Evolutionary conservation across 1,284 basidiomycete species (phyloP), one percentile per base, ranked within the genome.

Genomic region (Puccinia polysora): DNA sequence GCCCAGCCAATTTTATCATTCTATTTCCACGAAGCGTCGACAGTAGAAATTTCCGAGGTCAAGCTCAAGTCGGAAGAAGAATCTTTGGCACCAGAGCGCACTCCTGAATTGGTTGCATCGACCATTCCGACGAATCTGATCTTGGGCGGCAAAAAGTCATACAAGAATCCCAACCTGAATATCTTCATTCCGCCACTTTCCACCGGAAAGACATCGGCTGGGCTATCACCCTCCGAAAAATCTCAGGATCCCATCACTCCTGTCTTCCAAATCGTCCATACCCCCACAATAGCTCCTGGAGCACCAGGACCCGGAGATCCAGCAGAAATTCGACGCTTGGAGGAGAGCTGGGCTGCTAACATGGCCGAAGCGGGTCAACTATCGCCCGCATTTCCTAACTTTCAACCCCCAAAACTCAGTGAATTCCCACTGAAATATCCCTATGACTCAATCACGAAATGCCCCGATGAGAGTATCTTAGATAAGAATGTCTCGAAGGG

Each of bases 121-220:
- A 32, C 65, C 25, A 38, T 55, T 12, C 50, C 43, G 5, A n/a
- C 28, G 34, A 65, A 1, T 23, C 45, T 53, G 25, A 20, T 36
- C 4, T 38, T 55, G 5, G 18, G 18, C 23, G 32, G 23, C 20
- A 49, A 49, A 34, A 70, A 40, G 34, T 36, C 40, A n/a, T 43
- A 60, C 58, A 70, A 70, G 43, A 70, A 70, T 53, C 67, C 55
- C 18, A 59, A 59, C n/a, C 49, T 70, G 14, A 70, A 59, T 49
- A 70, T 70, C 25, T 70, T 56, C 7, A 70, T 70, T 45, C 67
- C 67, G 4, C 67, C 67, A 14, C 15, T 70, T 12, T 23, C 55
- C 20, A 40, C 67, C 14, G 43, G 38, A 18, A 49, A 49, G 20
- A 15, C 49, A 23, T 30, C 32, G 45, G 25, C n/a, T 23, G 67